phyloP scores from a whole-genome alignment of 2,329 filamentous ascomycete species.

The Dendrostoma leiphaemia region DNA sequence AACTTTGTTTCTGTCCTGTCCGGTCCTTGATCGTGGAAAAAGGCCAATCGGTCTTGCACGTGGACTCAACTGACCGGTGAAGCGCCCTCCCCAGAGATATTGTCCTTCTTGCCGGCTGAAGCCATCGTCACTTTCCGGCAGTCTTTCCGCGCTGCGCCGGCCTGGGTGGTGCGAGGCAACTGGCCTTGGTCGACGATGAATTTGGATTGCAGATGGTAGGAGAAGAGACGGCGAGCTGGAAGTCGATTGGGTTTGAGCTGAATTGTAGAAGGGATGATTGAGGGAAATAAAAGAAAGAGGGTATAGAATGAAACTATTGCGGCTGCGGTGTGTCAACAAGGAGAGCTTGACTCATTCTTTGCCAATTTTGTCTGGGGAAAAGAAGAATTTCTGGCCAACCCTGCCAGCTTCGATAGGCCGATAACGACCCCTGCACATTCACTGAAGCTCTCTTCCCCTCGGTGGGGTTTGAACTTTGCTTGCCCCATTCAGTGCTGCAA shows the following conservation, averaged over 20 bases:
- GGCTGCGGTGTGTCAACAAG: background rate
- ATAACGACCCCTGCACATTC: background rate
- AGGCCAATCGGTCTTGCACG: too few species aligned
- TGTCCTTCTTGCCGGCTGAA: conserved; percentile 9
- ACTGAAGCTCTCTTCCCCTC: too few species aligned
- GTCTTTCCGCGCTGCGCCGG: background rate
- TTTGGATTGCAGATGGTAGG: too few species aligned
- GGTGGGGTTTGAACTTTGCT: too few species aligned
- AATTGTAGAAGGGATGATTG: background rate
- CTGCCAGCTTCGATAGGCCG: background rate
- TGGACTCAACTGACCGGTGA: conserved; percentile 3
- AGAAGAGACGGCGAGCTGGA: too few species aligned
- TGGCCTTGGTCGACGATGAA: background rate
- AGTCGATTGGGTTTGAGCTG: too few species aligned
- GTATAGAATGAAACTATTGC: background rate
- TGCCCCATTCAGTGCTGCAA: too few species aligned
- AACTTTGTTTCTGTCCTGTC: too few species aligned
- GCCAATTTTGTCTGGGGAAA: background rate
- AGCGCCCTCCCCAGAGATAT: conserved; percentile 12
- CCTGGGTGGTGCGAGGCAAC: background rate
- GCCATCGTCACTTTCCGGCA: background rate
- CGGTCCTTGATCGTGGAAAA: background rate
- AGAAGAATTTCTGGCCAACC: background rate
- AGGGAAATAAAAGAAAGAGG: background rate
- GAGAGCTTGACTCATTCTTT: background rate